A percentile compares a stretch with the other conserved stretches of the same genome.
phyloP scores from a whole-genome alignment of 495 filamentous ascomycete genomes.

The Penicillium crystallinum region DNA sequence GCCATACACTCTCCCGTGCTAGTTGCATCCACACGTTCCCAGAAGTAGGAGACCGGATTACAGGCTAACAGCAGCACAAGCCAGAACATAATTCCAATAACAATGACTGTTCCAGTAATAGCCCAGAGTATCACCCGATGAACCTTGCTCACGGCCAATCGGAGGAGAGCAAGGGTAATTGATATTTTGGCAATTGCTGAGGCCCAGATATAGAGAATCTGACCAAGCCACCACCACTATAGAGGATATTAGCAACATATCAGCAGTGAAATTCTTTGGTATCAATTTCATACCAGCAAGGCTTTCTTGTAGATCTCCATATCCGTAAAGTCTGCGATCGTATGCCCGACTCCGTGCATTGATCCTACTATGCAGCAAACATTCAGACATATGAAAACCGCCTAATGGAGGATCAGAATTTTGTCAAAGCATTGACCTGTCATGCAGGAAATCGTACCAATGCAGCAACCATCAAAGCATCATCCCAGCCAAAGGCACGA shows the following conservation, averaged over 20 bases:
- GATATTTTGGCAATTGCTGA: slow-evolving; percentile 28
- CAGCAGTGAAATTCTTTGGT: neutral
- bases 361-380: slow-evolving; percentile 15
- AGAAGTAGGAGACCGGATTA: slow-evolving; percentile 28
- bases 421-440: neutral
- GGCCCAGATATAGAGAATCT: slow-evolving; percentile 29
- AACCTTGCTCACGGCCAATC: slow-evolving; percentile 19
- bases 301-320: slow-evolving; percentile 7
- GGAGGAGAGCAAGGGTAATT: slow-evolving; percentile 34
- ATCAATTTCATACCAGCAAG: slow-evolving; percentile 13
- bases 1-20: slow-evolving; percentile 16
- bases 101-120: slow-evolving; percentile 9
- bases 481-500: slow-evolving; percentile 27
- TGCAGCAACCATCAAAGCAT: slow-evolving; percentile 22
- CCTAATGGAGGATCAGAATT: neutral
- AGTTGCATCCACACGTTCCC: slow-evolving; percentile 11
- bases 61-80: slow-evolving; percentile 27
- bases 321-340: slow-evolving; percentile 10
- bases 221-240: slow-evolving; percentile 24
- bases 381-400: slow-evolving; percentile 5
- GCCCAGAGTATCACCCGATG: slow-evolving; percentile 27
- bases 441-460: slow-evolving; percentile 9
- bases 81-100: slow-evolving; percentile 18
- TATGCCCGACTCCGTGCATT: slow-evolving; percentile 12
- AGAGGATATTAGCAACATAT: no score